These are phyloP conservation scores for Saksenaea vasiformis DNA, from an alignment of 371 early-diverging fungal genomes.

Conservation along the genomic window DNA sequence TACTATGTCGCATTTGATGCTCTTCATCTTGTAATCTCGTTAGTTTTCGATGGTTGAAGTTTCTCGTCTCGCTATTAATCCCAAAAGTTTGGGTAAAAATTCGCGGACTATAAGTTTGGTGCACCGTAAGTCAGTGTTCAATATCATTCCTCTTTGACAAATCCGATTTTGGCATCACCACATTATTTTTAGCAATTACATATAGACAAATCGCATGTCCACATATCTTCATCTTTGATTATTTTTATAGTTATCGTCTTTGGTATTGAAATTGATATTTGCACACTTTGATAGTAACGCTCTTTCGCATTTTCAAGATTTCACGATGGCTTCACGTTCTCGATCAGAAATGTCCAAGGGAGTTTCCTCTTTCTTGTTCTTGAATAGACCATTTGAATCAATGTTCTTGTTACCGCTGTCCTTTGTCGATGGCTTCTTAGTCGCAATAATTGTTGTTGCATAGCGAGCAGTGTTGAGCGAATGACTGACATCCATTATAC, in stretches of 20 bases:
- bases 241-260: too few relatives aligned
- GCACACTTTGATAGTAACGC: too few relatives aligned
- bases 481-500: slow-evolving; percentile 5
- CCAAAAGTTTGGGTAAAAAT: background rate
- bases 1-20: background rate
- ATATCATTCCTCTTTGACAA: too few relatives aligned
- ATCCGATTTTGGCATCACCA: too few relatives aligned
- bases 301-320: too few relatives aligned
- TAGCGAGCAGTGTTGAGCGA: slow-evolving; percentile 4
- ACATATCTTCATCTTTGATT: too few relatives aligned
- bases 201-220: too few relatives aligned
- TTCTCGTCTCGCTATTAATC: background rate
- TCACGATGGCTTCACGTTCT: background rate
- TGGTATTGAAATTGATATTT: too few relatives aligned
- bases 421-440: background rate
- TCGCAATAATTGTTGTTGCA: slow-evolving; percentile 4
- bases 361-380: background rate
- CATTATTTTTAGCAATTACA: too few relatives aligned
- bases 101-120: background rate
- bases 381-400: background rate
- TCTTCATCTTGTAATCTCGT: background rate
- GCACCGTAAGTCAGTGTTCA: too few relatives aligned
- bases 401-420: background rate
- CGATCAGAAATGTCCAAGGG: background rate
- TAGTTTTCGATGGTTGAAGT: background rate